These are phyloP conservation scores for Candida michaelii DNA, from an alignment of 805 yeast genomes.

Conservation along the genomic window DNA sequence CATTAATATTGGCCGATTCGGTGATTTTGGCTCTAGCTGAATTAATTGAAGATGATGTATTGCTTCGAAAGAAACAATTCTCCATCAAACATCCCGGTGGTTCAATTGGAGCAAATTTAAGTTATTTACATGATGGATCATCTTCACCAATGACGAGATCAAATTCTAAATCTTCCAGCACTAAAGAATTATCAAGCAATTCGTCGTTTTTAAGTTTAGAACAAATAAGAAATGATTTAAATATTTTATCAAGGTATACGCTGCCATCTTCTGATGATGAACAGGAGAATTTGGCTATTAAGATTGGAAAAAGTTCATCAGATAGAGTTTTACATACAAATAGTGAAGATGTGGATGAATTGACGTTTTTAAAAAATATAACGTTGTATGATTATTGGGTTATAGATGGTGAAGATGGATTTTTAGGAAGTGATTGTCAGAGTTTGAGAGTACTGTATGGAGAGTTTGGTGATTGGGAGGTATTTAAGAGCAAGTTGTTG, in stretches of 20 bases:
- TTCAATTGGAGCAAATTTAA: constrained; percentile 63
- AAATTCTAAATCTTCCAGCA: constrained; percentile 7
- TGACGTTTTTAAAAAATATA: constrained; percentile 32
- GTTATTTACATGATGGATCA: constrained; percentile 31
- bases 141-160: constrained; percentile 6
- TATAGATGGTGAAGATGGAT: constrained; percentile 7
- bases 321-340: background rate
- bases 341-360: constrained; percentile 24
- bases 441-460: background rate
- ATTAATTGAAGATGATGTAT: constrained; percentile 55
- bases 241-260: constrained; percentile 7
- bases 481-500: constrained; percentile 1
- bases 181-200: constrained; percentile 11
- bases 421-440: constrained; percentile 4
- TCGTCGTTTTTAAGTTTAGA: constrained; percentile 19
- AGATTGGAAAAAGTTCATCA: background rate
- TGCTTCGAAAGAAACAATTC: constrained; percentile 55
- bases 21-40: constrained; percentile 73
- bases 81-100: constrained; percentile 89
- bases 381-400: constrained; percentile 36
- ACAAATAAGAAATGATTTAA: constrained; percentile 10
- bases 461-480: constrained; percentile 7
- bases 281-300: constrained; percentile 7
- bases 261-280: constrained; percentile 25
- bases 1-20: constrained; percentile 77